Percentiles rank a stretch among this genome's conserved stretches.
These are phyloP conservation scores for Rhizoclosmatium sp. DNA, from an alignment of 192 early-diverging fungal species.

Conservation along the genomic window DNA sequence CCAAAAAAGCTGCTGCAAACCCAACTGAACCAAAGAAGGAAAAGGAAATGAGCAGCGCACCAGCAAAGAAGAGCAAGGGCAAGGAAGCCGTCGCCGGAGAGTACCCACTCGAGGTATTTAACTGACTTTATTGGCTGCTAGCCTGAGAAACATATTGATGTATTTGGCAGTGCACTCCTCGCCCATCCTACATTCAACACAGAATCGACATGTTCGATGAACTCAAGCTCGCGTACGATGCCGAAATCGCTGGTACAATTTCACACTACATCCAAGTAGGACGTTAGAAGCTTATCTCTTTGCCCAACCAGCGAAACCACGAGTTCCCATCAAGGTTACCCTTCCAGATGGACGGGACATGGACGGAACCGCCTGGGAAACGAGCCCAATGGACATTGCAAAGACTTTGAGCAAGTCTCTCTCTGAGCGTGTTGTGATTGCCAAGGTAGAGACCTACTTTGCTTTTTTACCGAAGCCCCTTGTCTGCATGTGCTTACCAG, in stretches of 20 bases:
- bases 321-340: slow-evolving; percentile 70
- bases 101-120: slow-evolving; percentile 26
- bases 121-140: background rate
- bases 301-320: slow-evolving; percentile 48
- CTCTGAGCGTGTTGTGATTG: slow-evolving; percentile 88
- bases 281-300: background rate
- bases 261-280: no score
- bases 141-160: background rate
- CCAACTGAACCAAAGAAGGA: background rate
- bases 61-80: background rate
- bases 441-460: slow-evolving; percentile 69
- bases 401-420: slow-evolving; percentile 88
- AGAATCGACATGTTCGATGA: slow-evolving; percentile 84
- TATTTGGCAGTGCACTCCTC: slow-evolving; percentile 60
- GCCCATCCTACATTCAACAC: slow-evolving; percentile 79
- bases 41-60: background rate
- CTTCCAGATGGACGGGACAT: slow-evolving; percentile 86
- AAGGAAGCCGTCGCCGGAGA: slow-evolving; percentile 14
- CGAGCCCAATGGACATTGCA: slow-evolving; percentile 93
- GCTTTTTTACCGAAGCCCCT: background rate
- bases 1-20: background rate
- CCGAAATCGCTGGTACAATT: slow-evolving; percentile 63
- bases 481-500: background rate
- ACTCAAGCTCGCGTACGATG: slow-evolving; percentile 71
- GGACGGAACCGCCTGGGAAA: slow-evolving; percentile 91